A percentile compares a stretch with the other conserved stretches of the same genome.
phyloP scores from a whole-genome alignment of 352 stramenopile genomes.

The Globisporangium iwayamae region DNA sequence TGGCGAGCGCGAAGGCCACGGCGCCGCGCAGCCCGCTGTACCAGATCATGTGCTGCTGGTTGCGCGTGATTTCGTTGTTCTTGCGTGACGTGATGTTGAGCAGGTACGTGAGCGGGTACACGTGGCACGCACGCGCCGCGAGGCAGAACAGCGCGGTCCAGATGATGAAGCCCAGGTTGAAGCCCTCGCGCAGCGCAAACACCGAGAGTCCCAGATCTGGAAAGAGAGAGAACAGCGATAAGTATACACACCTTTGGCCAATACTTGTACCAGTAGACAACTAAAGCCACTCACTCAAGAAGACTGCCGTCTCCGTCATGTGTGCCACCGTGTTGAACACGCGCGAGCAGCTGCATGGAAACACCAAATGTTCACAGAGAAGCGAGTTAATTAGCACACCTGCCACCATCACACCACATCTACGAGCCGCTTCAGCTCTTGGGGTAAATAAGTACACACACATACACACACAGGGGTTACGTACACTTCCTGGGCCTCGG shows the following conservation, averaged over 20 bases:
- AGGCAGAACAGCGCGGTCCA: slow-evolving; percentile 87
- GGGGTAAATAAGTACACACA: not conserved
- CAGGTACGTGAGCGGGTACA: slow-evolving; percentile 85
- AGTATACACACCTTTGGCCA: not conserved
- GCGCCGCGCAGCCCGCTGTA: slow-evolving; percentile 92
- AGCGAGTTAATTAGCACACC: not conserved
- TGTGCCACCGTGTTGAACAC: slow-evolving; percentile 91
- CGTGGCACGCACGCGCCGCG: slow-evolving; percentile 71
- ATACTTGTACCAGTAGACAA: not conserved
- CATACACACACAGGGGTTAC: slow-evolving; percentile 9
- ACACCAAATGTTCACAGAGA: not conserved
- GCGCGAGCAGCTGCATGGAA: slow-evolving; percentile 52
- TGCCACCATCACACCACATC: not conserved
- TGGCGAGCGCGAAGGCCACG: slow-evolving; percentile 90
- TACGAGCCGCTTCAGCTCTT: not conserved
- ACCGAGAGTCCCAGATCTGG: slow-evolving; percentile 89
- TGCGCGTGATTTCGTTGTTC: slow-evolving; percentile 66
- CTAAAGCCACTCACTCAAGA: slow-evolving; percentile 73
- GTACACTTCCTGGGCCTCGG: slow-evolving; percentile 78
- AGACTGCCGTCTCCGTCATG: slow-evolving; percentile 91
- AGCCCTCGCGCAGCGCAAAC: slow-evolving; percentile 78
- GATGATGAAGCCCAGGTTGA: slow-evolving; percentile 82
- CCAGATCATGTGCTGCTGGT: slow-evolving; percentile 94
- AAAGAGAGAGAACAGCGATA: not conserved
- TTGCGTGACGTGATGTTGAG: slow-evolving; percentile 51